Base-by-base conservation (phyloP, 441 rosid genomes). In the Pelargonium australe region DNA sequence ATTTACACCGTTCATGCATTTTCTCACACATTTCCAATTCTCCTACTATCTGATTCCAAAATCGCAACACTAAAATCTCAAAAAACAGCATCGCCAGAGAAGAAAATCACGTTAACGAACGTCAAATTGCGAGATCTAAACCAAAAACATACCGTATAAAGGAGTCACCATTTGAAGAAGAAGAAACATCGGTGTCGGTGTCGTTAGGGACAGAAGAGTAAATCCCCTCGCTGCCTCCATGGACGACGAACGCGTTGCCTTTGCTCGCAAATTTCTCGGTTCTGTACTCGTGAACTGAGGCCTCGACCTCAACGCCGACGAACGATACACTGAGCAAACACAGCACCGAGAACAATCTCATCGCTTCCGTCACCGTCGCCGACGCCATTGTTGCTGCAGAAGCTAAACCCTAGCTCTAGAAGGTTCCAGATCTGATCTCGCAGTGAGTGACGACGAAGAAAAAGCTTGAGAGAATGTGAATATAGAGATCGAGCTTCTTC, bases 171-270 rank as follows among this genome's bases (percentile, higher is more conserved):
- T 78, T 76, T 17, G 92, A 83, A 66, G 81, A 2, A 28, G 10
- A 6, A 1, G 8, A 55, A 7, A 60, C 58, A 64, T 76, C 77
- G 69, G 68, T 70, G 20, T 81, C 81, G 4, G 76, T 75, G 53
- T 63, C 68, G 17, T 65, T 76, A 34, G 81, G 74, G 55, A 81
- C 34, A 63, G 89, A 87, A 20, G 97, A 88, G 86, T 89, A 94
- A 76, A 94, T 86, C 75, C 96, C 95, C 78, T 90, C 98, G 67
- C 90, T 94, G 62, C 98, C 97, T 5, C 94, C 98, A 76, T 94
- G 93, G 73, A 91, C 82, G 62, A 91, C 92, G 75, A 84, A 91
- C 61, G 97, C 97, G 79, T 91, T 89, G 62, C 99, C 97, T 85
- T 83, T 94, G 44, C 83, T 70, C 34, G 81, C 84, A 81, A 94